Evolutionary conservation across 208 protist genomes (phyloP).

Genomic region (Trypanosoma scelopori): DNA sequence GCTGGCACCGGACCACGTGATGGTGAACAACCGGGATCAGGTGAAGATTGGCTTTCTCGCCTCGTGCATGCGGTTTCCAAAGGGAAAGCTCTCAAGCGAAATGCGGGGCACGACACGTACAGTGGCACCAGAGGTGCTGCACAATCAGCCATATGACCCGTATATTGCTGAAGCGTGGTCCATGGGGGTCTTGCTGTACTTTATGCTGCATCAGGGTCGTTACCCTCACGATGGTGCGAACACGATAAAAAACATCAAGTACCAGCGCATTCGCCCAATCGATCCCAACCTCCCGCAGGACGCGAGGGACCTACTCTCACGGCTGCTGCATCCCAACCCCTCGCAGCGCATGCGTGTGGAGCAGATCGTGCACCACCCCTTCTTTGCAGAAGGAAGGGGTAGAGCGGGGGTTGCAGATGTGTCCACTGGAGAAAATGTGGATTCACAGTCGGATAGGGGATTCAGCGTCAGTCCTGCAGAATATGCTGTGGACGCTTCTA

Average conservation of each 20-base stretch:
- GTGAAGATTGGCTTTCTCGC: conserved; percentile 78
- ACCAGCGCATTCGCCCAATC: conserved; percentile 54
- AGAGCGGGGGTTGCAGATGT: background rate
- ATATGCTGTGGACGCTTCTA: background rate
- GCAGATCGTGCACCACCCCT: conserved; percentile 65
- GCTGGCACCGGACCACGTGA: conserved; percentile 84
- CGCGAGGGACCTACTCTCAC: conserved; percentile 56
- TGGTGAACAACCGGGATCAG: conserved; percentile 61
- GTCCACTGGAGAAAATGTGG: conserved; percentile 14
- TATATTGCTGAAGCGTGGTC: conserved; percentile 82
- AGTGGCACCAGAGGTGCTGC: conserved; percentile 82
- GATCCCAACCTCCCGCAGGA: conserved; percentile 39
- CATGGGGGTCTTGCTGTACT: conserved; percentile 82
- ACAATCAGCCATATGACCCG: conserved; percentile 67
- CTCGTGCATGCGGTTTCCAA: conserved; percentile 58
- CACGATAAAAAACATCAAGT: conserved; percentile 80
- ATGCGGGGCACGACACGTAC: conserved; percentile 81
- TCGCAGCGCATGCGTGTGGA: conserved; percentile 62
- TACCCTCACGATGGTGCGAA: conserved; percentile 90
- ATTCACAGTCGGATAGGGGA: background rate
- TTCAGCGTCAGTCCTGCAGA: background rate
- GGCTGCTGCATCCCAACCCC: conserved; percentile 57
- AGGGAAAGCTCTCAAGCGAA: conserved; percentile 44
- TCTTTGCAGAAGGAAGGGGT: conserved; percentile 27
- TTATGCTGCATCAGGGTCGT: conserved; percentile 81